Conservation (phyloP, 495 filamentous ascomycete genomes). For the Paragyromitra xinjiangensis region DNA sequence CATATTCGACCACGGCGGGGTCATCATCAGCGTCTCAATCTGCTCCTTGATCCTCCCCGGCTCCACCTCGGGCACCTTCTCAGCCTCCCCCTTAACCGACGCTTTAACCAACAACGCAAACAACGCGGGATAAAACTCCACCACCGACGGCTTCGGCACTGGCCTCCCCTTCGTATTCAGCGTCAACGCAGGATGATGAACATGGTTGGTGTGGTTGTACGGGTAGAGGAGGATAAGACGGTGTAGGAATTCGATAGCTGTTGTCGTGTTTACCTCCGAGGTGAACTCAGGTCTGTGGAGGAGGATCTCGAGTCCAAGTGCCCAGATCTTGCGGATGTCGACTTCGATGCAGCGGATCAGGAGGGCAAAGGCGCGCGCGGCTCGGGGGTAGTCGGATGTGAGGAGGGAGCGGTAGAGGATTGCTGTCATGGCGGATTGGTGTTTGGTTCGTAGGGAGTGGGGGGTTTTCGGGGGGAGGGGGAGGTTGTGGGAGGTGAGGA, state of each 20-base stretch:
- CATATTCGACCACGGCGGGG: constrained; percentile 52
- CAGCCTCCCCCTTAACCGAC: neutral
- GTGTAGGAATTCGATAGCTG: constrained; percentile 48
- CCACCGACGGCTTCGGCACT: constrained; percentile 16
- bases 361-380: constrained; percentile 49
- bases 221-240: constrained; percentile 50
- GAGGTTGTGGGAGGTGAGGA: constrained; percentile 49
- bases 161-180: neutral
- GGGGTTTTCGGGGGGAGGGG: constrained; percentile 12
- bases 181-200: constrained; percentile 31
- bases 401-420: constrained; percentile 51
- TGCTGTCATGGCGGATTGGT: constrained; percentile 42
- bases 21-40: constrained; percentile 66
- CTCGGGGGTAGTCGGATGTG: constrained; percentile 39
- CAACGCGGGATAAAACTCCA: constrained; percentile 50
- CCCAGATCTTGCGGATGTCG: constrained; percentile 51
- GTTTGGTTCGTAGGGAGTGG: constrained; percentile 32
- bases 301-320: constrained; percentile 48
- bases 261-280: neutral
- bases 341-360: constrained; percentile 46
- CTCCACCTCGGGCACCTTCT: constrained; percentile 6
- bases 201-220: constrained; percentile 18
- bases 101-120: constrained; percentile 35
- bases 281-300: constrained; percentile 7
- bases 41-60: constrained; percentile 64